These are phyloP conservation scores for Rutstroemia sydowiana DNA, from an alignment of 2,329 filamentous ascomycete species.

Conservation along the genomic window DNA sequence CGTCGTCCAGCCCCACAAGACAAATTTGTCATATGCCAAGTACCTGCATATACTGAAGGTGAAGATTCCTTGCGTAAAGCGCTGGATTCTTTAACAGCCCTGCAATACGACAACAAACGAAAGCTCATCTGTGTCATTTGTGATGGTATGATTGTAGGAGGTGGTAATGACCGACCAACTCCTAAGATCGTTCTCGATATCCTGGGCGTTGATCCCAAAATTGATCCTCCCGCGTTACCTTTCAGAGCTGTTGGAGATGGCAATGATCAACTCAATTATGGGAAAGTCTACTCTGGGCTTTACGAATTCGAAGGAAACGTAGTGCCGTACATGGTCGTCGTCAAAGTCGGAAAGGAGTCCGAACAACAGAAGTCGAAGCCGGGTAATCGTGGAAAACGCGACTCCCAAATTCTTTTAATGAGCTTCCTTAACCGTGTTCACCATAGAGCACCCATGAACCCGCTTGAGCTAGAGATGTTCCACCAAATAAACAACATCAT, in stretches of 20 bases:
- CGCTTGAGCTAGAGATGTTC: conserved; percentile 95
- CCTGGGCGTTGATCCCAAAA: conserved; percentile 91
- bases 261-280: conserved; percentile 92
- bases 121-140: conserved; percentile 96
- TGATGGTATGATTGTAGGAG: conserved; percentile 93
- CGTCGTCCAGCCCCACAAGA: conserved; percentile 83
- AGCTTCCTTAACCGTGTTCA: conserved; percentile 98
- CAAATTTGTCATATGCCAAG: conserved; percentile 98
- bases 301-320: conserved; percentile 98
- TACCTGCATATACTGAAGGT: conserved; percentile 95
- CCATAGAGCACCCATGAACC: conserved; percentile 88
- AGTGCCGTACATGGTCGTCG: conserved; percentile 89
- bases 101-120: conserved; percentile 97
- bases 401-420: conserved; percentile 93
- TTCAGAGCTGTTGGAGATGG: conserved; percentile 90
- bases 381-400: conserved; percentile 96
- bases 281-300: conserved; percentile 95
- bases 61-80: conserved; percentile 92
- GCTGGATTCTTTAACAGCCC: conserved; percentile 84
- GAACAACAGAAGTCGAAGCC: conserved; percentile 88
- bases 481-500: conserved; percentile 99
- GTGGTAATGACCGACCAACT: conserved; percentile 91
- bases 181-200: conserved; percentile 98
- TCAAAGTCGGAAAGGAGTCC: conserved; percentile 96
- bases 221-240: conserved; percentile 86